Evolutionary conservation across 192 early-diverging fungal genomes (phyloP), one percentile per base, ranked within the genome.

Genomic region (Gamsiella multidivaricata): DNA sequence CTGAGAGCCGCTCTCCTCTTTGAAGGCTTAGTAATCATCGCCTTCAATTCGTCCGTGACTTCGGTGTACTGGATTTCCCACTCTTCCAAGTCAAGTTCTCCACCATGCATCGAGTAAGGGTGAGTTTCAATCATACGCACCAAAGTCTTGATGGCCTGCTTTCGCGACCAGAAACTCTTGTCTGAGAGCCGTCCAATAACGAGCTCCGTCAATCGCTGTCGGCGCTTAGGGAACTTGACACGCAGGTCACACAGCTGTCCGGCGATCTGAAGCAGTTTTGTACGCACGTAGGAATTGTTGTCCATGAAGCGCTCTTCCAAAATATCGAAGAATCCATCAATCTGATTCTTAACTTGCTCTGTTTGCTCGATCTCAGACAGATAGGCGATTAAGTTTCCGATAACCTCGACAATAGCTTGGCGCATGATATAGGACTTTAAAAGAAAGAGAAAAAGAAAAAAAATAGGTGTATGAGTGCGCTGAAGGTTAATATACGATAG

Each of bases 271-370:
- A 99, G 78, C 0, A 97, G 89, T 81, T 96, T 97, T 23, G 90
- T 88, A 29, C 98, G 90, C 3, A 92, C 90, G 79, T 90, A 91
- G n/a, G 89, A 88, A 65, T 90, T 94, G n/a, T 83, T 82, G 76
- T 99, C 98, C 67, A 93, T 88, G 82, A 96, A 95, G 12, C 97
- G 87, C 73, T 98, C 95, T 65, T 95, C 88, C 52, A 99, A 70
- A 60, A 96, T 88, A 69, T 97, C 95, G 81, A 95, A 97, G 67
- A 94, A 96, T 41, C 90, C 87, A 51, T 90, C 87, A 53, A 98
- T 85, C 75, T 94, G 91, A 59, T 88, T 85, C 64, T 86, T 83
- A 32, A 86, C 83, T 20, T 86, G 90, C 4, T 90, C 87, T 0
- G 86, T 89, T 58, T 94, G 88, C 34, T 92, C 91, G 26, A 78